Evolutionary conservation across 345 rosid species (phyloP).

Genomic region (Brassica cretica): DNA sequence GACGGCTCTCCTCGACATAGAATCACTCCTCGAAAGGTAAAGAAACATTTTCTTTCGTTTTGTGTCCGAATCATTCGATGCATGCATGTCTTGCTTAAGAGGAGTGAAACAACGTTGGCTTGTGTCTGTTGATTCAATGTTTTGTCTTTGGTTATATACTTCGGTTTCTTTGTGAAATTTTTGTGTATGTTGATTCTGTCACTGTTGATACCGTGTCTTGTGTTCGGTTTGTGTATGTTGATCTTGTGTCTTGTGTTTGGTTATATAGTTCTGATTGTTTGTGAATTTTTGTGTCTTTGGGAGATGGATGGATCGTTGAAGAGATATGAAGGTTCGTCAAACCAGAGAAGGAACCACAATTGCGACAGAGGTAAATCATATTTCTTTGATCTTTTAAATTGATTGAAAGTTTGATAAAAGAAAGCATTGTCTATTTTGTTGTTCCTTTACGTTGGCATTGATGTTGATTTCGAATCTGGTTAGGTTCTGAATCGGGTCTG

Average conservation of each 20-base stretch:
- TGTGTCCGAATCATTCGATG: neutral
- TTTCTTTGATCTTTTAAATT: no score
- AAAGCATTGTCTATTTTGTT: no score
- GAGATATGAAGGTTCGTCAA: neutral
- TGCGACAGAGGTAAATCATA: no score
- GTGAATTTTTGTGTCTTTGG: neutral
- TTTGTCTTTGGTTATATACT: no score
- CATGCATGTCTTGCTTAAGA: neutral
- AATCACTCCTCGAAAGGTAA: no score
- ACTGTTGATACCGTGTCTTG: neutral
- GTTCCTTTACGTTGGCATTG: no score
- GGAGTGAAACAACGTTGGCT: neutral
- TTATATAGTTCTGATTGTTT: neutral
- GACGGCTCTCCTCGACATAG: neutral
- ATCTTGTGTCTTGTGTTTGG: neutral
- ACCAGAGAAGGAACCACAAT: neutral
- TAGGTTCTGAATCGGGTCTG: no score
- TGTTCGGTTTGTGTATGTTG: neutral
- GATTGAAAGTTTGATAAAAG: no score
- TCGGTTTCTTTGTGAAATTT: neutral
- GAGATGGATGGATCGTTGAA: neutral
- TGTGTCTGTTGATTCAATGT: neutral
- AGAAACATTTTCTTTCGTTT: neutral
- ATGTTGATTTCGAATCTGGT: no score
- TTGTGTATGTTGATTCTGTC: neutral